Base-by-base conservation (phyloP, 306 rosid species). In the Medicago truncatula region DNA sequence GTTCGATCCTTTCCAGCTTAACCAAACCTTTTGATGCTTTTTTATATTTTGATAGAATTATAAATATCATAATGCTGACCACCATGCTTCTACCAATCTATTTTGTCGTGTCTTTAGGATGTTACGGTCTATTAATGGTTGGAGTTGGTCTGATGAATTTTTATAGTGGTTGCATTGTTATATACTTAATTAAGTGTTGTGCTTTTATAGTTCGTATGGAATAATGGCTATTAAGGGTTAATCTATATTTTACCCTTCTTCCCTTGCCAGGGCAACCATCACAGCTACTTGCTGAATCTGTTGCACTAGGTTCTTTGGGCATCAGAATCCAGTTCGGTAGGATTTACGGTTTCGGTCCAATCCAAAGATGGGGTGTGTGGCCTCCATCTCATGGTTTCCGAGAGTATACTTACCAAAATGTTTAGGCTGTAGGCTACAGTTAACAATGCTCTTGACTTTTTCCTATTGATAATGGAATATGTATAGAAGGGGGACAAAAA, bases 51-150 rank as follows among this genome's bases (percentile, higher is more conserved):
- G 31, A 58, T 62, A 40, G 59, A 25, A 43, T 31, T 50, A 21
- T 65, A 39, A 66, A 47, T 38, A 75, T 34, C 56, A 34, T 64
- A 38, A 66, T 64, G 80, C 81, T 81, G 47, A 74, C 81, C 2
- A 13, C 67, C 53, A 39, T 75, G 62, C 76, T 70, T 59, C 25
- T 91, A 61, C 97, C 97, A 11, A 79, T 93, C 72, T 93, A 89
- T 83, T 87, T 91, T 67, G 71, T 93, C 34, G 89, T 91, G 20
- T 83, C 96, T 58, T 88, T 93, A 63, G 98, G 98, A 83, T 93
- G 98, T 85, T 93, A 93, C 39, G 96, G 98, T 74, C 82, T 91
- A 18, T 80, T 93, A 75, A 91, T 93, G 98, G 97, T 93, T 69
- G 97, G 98, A 82, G 83, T 93, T 64, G 98, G 98, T 84, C 80